Conservation (phyloP, 2,329 filamentous ascomycete species). For the Diaporthe vexans region DNA sequence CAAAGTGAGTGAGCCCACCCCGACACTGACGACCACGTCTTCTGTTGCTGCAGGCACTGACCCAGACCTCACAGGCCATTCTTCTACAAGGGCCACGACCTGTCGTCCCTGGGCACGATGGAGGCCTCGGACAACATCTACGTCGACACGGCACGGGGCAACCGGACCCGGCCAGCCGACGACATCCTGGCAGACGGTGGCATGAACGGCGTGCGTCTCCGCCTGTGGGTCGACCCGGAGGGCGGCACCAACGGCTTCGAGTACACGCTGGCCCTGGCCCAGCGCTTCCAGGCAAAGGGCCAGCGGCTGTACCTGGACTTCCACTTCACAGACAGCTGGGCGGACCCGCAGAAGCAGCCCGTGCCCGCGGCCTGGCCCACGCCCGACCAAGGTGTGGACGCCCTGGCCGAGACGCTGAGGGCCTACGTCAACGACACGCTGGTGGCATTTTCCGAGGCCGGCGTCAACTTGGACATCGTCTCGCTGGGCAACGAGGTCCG, state of each 20-base stretch:
- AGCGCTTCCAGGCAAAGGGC: conserved; percentile 73
- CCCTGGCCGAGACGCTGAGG: conserved; percentile 73
- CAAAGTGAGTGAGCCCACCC: not conserved
- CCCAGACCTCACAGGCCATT: not conserved
- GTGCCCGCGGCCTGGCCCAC: conserved; percentile 76
- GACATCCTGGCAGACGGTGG: conserved; percentile 35
- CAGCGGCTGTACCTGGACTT: conserved; percentile 73
- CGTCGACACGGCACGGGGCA: conserved; percentile 31
- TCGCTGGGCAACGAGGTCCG: conserved; percentile 83
- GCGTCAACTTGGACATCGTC: conserved; percentile 71
- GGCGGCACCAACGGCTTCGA: conserved; percentile 76
- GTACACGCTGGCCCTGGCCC: conserved; percentile 77
- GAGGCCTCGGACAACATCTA: conserved; percentile 27
- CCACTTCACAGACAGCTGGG: conserved; percentile 79
- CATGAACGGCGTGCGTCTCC: conserved; percentile 32
- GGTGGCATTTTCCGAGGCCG: conserved; percentile 70
- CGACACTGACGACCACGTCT: not conserved
- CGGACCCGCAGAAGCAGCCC: conserved; percentile 74
- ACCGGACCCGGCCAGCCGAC: conserved; percentile 28
- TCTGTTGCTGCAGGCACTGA: not conserved
- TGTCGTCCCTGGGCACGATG: conserved; percentile 32
- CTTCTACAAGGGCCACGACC: conserved; percentile 36
- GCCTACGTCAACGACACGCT: conserved; percentile 76
- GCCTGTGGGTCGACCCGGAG: conserved; percentile 76
- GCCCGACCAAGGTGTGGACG: conserved; percentile 58